Evolutionary conservation across 345 rosid genomes (phyloP), one percentile per base, ranked within the genome.

Genomic region (Viola odorata): DNA sequence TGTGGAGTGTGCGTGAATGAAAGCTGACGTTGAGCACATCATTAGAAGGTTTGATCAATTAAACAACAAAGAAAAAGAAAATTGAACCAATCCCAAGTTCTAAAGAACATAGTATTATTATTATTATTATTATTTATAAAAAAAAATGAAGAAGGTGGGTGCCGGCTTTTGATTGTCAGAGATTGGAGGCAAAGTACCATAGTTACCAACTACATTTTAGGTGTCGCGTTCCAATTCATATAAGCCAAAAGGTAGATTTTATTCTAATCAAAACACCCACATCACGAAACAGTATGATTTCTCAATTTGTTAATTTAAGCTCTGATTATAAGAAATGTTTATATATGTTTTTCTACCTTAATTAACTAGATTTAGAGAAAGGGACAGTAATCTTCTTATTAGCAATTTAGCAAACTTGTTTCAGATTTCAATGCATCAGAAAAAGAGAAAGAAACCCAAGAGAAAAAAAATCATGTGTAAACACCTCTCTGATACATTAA

Each of bases 401-500:
- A 47, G n/a, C 0, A 9, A 9, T 47, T 7, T 47, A n/a, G 11
- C 13, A 9, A 1, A 4, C 50, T 9, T 9, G 36, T 7, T 0
- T 14, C 32, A 55, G 8, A 39, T 13, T 10, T 10, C 5, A 12
- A 16, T 60, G 60, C 12, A 37, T 1, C 32, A 23, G 32, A 23
- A 23, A 23, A 23, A 23, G 32, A 23, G 2, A 23, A 23, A 23
- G 32, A 23, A 48, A 60, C 39, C 62, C 62, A 62, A 57, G 41
- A 50, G 73, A 14, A 61, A 41, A 55, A 55, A 60, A 66, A 6
- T 47, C 11, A 47, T 9, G n/a, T 47, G 12, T 10, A 47, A 47
- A 11, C 50, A 75, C 61, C 67, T 73, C 69, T 65, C 40, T 49
- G 72, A 61, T 68, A 23, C n/a, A n/a, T 53, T 12, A 52, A 64